phyloP scores from a whole-genome alignment of 75 land plant species.

The Pinus albicaulis region DNA sequence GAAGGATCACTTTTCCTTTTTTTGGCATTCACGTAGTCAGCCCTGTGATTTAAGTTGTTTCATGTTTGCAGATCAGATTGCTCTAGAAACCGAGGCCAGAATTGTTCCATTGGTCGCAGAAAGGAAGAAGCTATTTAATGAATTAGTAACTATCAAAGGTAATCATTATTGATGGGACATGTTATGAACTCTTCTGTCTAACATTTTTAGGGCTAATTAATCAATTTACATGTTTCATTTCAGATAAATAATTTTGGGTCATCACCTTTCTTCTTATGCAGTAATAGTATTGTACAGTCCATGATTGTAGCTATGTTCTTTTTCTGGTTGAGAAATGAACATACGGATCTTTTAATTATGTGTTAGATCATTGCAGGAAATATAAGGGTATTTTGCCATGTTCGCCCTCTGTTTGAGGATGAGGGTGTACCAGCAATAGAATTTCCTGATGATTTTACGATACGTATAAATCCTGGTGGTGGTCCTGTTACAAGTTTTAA shows the following conservation, averaged over 20 bases:
- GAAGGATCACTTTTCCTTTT: background rate
- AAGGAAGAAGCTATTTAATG: constrained; percentile 90
- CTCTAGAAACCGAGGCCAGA: constrained; percentile 76
- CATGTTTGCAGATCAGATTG: constrained; percentile 69
- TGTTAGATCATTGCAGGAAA: constrained; percentile 62
- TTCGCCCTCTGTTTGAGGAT: constrained; percentile 92
- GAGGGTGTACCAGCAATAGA: constrained; percentile 80
- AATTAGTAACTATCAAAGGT: constrained; percentile 88
- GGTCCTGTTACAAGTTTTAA: constrained; percentile 54
- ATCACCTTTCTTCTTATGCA: background rate
- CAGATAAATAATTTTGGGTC: background rate
- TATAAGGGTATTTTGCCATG: constrained; percentile 84
- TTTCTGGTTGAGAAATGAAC: background rate
- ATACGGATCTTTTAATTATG: background rate
- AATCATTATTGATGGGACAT: background rate
- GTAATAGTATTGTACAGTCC: background rate
- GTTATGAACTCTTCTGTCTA: background rate
- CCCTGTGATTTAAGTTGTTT: background rate
- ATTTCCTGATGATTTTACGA: constrained; percentile 84
- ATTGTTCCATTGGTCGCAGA: constrained; percentile 71
- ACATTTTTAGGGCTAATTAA: background rate
- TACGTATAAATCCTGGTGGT: constrained; percentile 79
- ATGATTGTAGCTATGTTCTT: background rate
- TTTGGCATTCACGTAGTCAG: background rate
- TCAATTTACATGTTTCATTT: background rate